These are phyloP conservation scores for Hypoxylon sp. DNA, from an alignment of 2,329 filamentous ascomycete genomes.

Conservation along the genomic window DNA sequence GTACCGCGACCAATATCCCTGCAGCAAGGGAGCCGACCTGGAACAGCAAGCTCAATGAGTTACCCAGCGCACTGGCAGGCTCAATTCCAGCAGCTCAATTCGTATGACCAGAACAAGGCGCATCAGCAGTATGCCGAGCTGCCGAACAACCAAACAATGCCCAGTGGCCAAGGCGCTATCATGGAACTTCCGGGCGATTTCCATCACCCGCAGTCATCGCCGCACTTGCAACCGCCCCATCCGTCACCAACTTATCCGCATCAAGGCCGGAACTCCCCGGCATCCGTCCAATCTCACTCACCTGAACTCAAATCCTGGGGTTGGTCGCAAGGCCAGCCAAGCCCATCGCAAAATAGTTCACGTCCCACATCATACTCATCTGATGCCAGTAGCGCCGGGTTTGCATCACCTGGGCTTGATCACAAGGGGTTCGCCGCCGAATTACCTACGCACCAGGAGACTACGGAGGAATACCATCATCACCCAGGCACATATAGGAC, in stretches of 20 bases:
- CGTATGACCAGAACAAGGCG: conserved; percentile 40
- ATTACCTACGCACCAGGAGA: conserved; percentile 63
- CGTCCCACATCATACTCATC: conserved; percentile 57
- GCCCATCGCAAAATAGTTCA: conserved; percentile 49
- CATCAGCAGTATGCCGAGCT: conserved; percentile 58
- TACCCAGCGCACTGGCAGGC: conserved; percentile 49
- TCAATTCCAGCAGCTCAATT: conserved; percentile 46
- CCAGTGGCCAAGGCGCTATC: conserved; percentile 41
- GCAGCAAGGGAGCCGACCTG: conserved; percentile 51
- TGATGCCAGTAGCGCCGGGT: conserved; percentile 50
- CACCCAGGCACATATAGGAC: conserved; percentile 19
- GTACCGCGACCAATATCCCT: conserved; percentile 58
- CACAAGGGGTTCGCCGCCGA: conserved; percentile 59
- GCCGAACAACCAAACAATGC: conserved; percentile 47
- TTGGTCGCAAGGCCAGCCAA: conserved; percentile 59
- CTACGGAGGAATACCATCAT: conserved; percentile 59
- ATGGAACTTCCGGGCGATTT: conserved; percentile 64
- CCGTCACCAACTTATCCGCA: conserved; percentile 49
- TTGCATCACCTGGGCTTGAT: conserved; percentile 57
- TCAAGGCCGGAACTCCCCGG: conserved; percentile 50
- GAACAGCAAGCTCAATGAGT: conserved; percentile 51
- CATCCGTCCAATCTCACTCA: conserved; percentile 48
- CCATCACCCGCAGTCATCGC: conserved; percentile 56
- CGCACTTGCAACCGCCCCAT: conserved; percentile 49
- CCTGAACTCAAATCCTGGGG: conserved; percentile 54